Evolutionary conservation across 2,329 filamentous ascomycete genomes (phyloP).

Genomic region (Meredithiella fracta): DNA sequence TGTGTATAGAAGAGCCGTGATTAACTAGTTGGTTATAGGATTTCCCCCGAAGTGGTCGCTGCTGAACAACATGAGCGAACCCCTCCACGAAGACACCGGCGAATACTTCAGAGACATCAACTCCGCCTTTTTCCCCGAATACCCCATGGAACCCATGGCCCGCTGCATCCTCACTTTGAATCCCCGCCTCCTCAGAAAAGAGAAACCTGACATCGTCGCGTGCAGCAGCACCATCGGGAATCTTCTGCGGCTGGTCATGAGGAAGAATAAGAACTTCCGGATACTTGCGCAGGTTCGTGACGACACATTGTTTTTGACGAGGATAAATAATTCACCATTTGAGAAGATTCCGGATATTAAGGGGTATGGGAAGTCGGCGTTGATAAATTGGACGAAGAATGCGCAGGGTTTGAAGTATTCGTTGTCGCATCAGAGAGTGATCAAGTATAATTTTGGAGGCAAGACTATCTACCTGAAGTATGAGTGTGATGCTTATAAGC

Average conservation of each 20-base stretch:
- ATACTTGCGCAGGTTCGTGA: neutral
- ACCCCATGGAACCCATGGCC: neutral
- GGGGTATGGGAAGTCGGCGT: neutral
- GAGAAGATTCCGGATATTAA: neutral
- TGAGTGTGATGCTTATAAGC: constrained; percentile 1
- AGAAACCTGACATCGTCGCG: neutral
- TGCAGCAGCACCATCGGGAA: neutral
- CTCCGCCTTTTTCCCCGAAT: neutral
- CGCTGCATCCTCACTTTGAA: neutral
- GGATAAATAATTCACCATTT: neutral
- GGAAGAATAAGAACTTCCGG: neutral
- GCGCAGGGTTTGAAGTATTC: neutral
- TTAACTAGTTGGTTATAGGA: neutral
- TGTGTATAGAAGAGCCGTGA: neutral
- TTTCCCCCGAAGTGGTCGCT: neutral
- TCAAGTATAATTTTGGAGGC: neutral
- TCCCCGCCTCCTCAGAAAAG: neutral
- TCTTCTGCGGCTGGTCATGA: neutral
- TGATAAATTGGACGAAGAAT: neutral
- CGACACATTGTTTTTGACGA: neutral
- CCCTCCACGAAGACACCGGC: neutral
- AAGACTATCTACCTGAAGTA: neutral
- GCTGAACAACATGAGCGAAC: neutral
- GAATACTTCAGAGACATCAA: neutral
- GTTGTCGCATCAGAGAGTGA: neutral